Evolutionary conservation across 2,329 filamentous ascomycete genomes (phyloP), one percentile per base, ranked within the genome.

Genomic region (Fusarium staphyleae): DNA sequence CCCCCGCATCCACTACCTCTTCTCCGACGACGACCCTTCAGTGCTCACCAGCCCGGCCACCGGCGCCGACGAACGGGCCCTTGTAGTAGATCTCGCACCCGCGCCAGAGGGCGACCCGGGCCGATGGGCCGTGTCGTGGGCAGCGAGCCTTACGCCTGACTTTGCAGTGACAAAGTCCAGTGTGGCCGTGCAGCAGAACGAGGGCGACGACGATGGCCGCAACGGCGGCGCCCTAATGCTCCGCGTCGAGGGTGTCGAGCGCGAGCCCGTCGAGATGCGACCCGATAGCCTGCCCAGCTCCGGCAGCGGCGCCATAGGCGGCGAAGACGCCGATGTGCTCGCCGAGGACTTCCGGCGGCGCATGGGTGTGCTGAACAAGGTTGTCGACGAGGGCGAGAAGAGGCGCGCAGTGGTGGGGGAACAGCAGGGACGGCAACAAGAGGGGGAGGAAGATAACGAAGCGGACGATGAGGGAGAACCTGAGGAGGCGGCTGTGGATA

Each of bases 1-100:
- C 71, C 95, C 93, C 2, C 86, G 85, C 46, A 86, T 96, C 2
- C 91, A 93, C 76, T 98, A 98, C 76, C 83, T 98, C 68, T 98
- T 99, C 77, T 85, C 85, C 65, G 93, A 98, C 73, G 95, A 98
- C 74, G 92, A 97, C 69, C 84, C 87, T 2, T 89, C 93, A 39
- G 78, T 89, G 36, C 78, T 96, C 30, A 89, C 89, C 1, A 81
- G 19, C 12, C 33, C 85, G 30, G 87, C 89, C 2, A 87, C 72
- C 73, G 84, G 70, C 47, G 52, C 63, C 10, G 67, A 70, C 57
- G 68, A 78, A 52, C 78, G 84, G 41, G 74, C 83, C 30, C 69
- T 87, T 35, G 66, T 88, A 24, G 73, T 88, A 7, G 83, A 88
- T 63, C 72, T 88, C 19, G 55, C 44, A 2, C 62, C 63, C 13